Evolutionary conservation across 2,329 filamentous ascomycete genomes (phyloP).

Genomic region (Colletotrichum chrysophilum): DNA sequence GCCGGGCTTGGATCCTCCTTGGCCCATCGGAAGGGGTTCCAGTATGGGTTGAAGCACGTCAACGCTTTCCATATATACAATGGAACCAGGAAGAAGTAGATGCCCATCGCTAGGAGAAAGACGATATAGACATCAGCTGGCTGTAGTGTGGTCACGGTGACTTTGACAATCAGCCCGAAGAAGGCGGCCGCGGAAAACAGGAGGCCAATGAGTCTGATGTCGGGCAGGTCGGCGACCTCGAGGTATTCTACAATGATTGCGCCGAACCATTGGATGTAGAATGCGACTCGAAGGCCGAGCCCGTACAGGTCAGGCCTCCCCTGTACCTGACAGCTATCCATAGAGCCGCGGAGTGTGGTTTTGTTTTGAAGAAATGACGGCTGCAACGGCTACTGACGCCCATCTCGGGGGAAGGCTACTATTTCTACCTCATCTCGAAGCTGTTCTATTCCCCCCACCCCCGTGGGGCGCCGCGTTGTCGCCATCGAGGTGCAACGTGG

Average conservation of each 20-base stretch:
- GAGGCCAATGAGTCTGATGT: conserved; percentile 36
- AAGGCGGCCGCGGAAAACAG: conserved; percentile 30
- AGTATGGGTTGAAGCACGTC: conserved; percentile 33
- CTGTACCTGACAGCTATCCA: conserved; percentile 29
- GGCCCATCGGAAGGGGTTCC: conserved; percentile 33
- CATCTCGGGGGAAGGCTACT: neutral
- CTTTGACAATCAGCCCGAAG: conserved; percentile 32
- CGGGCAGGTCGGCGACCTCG: conserved; percentile 29
- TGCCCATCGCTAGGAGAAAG: conserved; percentile 34
- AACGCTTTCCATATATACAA: conserved; percentile 36
- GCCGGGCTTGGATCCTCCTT: conserved; percentile 29
- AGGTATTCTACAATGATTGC: conserved; percentile 34
- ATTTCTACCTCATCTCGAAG: neutral
- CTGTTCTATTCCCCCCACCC: neutral
- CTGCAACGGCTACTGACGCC: neutral
- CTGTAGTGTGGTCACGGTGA: conserved; percentile 25
- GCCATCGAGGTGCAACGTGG: conserved; percentile 10
- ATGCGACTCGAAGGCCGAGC: conserved; percentile 37
- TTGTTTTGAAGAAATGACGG: neutral
- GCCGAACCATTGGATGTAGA: conserved; percentile 42
- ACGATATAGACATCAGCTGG: conserved; percentile 37
- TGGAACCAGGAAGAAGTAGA: conserved; percentile 36
- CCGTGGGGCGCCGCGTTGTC: neutral
- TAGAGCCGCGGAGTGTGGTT: neutral
- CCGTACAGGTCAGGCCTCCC: conserved; percentile 38